Conservation (phyloP, 352 stramenopile genomes). For the Phytophthora fragariaefolia region DNA sequence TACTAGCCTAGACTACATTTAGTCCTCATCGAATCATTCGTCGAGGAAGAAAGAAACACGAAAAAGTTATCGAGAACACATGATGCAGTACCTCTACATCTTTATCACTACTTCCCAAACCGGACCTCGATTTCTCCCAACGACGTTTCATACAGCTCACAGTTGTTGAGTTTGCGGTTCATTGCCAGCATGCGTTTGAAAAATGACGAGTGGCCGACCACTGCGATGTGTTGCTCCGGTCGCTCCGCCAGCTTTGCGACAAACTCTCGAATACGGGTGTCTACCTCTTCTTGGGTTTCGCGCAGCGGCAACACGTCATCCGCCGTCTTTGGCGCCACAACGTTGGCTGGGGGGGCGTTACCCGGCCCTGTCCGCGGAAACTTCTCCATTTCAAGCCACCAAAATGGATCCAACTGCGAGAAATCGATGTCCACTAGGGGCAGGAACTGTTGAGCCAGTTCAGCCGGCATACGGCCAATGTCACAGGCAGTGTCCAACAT, state of each 20-base stretch:
- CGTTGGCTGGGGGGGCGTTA: slow-evolving; percentile 25
- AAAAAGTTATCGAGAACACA: no score
- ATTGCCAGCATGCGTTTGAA: slow-evolving; percentile 88
- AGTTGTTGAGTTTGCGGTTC: slow-evolving; percentile 83
- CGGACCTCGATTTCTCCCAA: slow-evolving; percentile 31
- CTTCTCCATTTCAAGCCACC: slow-evolving; percentile 67
- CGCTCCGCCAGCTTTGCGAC: slow-evolving; percentile 55
- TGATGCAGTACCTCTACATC: no score
- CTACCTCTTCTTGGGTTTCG: slow-evolving; percentile 63
- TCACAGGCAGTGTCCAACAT: slow-evolving; percentile 89
- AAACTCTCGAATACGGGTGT: slow-evolving; percentile 73
- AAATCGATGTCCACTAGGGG: slow-evolving; percentile 47
- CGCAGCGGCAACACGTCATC: slow-evolving; percentile 65
- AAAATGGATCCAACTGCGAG: slow-evolving; percentile 53
- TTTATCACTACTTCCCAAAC: slow-evolving; percentile 11
- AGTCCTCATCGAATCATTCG: no score
- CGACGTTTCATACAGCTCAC: slow-evolving; percentile 63
- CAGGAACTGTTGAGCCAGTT: slow-evolving; percentile 47
- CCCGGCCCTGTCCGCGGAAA: slow-evolving; percentile 29
- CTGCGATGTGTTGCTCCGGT: slow-evolving; percentile 73
- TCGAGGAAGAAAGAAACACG: no score
- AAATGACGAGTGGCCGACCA: slow-evolving; percentile 85
- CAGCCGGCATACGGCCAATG: slow-evolving; percentile 65
- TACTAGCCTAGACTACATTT: no score
- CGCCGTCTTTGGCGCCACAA: slow-evolving; percentile 39